Evolutionary conservation across 2,329 filamentous ascomycete genomes (phyloP).

Genomic region (Alternaria triticimaculans): DNA sequence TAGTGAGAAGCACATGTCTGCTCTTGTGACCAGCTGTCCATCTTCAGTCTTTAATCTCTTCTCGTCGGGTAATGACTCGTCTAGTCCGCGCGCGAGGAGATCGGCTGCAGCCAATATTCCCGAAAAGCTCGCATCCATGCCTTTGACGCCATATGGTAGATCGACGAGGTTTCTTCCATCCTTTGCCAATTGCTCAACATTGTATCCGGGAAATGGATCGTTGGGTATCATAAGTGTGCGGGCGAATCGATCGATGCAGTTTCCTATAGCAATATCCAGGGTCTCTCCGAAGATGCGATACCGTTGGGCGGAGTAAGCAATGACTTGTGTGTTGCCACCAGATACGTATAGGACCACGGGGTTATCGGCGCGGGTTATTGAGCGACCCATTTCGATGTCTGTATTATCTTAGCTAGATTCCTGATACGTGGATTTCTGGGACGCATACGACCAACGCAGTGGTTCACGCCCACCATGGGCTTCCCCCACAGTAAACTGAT

Average conservation of each 20-base stretch:
- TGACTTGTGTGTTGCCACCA: constrained; percentile 97
- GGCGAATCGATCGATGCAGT: constrained; percentile 95
- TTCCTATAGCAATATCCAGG: constrained; percentile 95
- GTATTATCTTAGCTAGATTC: background rate
- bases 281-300: constrained; percentile 99
- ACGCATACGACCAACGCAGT: constrained; percentile 81
- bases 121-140: constrained; percentile 97
- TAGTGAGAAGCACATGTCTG: constrained; percentile 89
- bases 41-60: constrained; percentile 51
- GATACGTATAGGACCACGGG: constrained; percentile 95
- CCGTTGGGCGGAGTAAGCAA: constrained; percentile 90
- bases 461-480: constrained; percentile 93
- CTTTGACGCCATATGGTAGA: constrained; percentile 94
- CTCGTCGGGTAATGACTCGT: constrained; percentile 47
- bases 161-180: constrained; percentile 76
- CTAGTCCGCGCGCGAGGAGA: constrained; percentile 73
- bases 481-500: constrained; percentile 84
- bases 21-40: constrained; percentile 71
- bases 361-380: constrained; percentile 88
- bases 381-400: constrained; percentile 96
- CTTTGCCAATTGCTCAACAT: constrained; percentile 93
- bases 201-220: constrained; percentile 95
- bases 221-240: constrained; percentile 90
- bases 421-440: background rate
- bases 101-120: constrained; percentile 89